Base-by-base conservation (phyloP, 2,329 filamentous ascomycete species). In the Hypoxylon sp. region DNA sequence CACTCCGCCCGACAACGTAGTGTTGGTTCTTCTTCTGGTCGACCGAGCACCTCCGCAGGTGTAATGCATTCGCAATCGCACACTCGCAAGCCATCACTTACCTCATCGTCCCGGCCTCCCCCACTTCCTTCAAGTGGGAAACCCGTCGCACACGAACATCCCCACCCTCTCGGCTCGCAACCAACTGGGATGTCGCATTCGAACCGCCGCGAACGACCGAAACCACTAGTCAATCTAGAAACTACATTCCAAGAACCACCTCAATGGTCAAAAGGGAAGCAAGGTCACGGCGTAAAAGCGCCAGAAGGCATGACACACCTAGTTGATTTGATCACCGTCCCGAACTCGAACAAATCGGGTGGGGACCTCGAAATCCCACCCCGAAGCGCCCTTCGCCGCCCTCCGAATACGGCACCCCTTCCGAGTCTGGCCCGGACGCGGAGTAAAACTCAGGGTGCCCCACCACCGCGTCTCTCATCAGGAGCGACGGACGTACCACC, bases 301-400 rank as follows among this genome's bases (percentile, higher is more conserved):
- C 75, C 77, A 1, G 76, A 77, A 21, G 76, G 76, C n/a, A 67
- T 72, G 45, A 64, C 53, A 21, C 77, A 76, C 32, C 72, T 79
- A 5, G 60, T 79, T 14, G 73, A 79, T 57, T 63, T 78, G 13
- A 79, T 79, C 51, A 72, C 68, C 7, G 64, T 67, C 19, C 67
- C 72, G 5, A 67, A 67, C 34, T 55, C 66, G 3, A 68, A 57
- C 21, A 65, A 66, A 13, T 51, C 68, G 1, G 61, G 45, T 21
- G 61, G 45, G n/a, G 14, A 23, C 10, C 55, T 70, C 23, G 73
- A 72, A 17, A 58, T 73, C 10, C 74, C 75, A 14, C 71, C 73
- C 3, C 75, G 75, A 36, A 76, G 72, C 36, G 50, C 69, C 6
- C 52, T 75, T 5, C 70, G 75, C 11, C 71, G 73, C 9, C 63